phyloP scores from a whole-genome alignment of 1,139 yeast species.

The Eremothecium coryli region DNA sequence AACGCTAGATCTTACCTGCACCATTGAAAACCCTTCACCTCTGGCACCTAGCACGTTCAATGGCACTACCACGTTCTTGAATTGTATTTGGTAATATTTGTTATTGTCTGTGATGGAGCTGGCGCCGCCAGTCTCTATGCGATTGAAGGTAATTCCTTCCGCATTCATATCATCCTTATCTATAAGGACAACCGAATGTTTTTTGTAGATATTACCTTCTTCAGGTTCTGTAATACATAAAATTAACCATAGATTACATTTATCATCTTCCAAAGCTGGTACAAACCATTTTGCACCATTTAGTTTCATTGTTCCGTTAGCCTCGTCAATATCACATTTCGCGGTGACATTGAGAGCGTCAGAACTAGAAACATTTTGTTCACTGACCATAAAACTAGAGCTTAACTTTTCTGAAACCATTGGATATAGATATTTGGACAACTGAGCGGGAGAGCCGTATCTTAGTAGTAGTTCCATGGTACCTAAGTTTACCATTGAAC shows the following conservation, averaged over 20 bases:
- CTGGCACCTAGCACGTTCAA: slow-evolving; percentile 39
- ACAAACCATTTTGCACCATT: slow-evolving; percentile 72
- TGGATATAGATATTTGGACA: slow-evolving; percentile 37
- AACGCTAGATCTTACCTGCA: slow-evolving; percentile 64
- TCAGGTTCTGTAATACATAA: slow-evolving; percentile 51
- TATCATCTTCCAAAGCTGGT: slow-evolving; percentile 70
- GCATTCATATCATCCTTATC: slow-evolving; percentile 6
- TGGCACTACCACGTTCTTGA: slow-evolving; percentile 45
- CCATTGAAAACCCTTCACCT: slow-evolving; percentile 60
- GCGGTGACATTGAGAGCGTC: slow-evolving; percentile 58
- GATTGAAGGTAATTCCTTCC: slow-evolving; percentile 3
- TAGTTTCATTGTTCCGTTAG: slow-evolving; percentile 44
- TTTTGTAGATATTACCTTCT: slow-evolving; percentile 36
- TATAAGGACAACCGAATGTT: slow-evolving; percentile 53
- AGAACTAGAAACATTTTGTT: slow-evolving; percentile 55
- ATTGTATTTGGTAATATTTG: slow-evolving; percentile 45
- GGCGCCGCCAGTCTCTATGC: slow-evolving; percentile 2
- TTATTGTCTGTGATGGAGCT: slow-evolving; percentile 4
- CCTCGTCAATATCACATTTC: slow-evolving; percentile 33
- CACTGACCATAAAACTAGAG: slow-evolving; percentile 67
- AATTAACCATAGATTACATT: slow-evolving; percentile 49
- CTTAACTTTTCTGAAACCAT: slow-evolving; percentile 5
- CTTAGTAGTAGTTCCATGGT: slow-evolving; percentile 62
- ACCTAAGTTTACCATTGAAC: slow-evolving; percentile 64
- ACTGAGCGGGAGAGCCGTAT: slow-evolving; percentile 48